These are phyloP conservation scores for Bertia moriformis DNA, from an alignment of 2,329 filamentous ascomycete species.

Conservation along the genomic window DNA sequence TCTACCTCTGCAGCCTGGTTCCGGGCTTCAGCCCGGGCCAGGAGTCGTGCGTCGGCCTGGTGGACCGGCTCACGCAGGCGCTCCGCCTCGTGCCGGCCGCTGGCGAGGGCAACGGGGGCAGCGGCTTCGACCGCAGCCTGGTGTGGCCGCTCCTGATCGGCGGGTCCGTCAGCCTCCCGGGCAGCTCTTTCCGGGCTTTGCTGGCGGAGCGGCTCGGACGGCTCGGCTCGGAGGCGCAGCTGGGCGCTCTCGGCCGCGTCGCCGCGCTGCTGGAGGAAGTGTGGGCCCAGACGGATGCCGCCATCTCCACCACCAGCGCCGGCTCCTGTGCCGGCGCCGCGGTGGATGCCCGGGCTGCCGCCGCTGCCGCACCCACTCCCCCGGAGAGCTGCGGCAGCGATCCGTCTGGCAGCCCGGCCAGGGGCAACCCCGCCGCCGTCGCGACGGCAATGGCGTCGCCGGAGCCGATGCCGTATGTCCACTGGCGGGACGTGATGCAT, in stretches of 20 bases:
- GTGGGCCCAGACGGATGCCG: conserved; percentile 63
- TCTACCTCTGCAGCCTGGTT: conserved; percentile 92
- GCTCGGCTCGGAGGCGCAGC: conserved; percentile 56
- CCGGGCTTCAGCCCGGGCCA: conserved; percentile 72
- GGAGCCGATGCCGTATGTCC: conserved; percentile 49
- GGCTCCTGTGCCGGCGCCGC: conserved; percentile 18
- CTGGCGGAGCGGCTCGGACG: conserved; percentile 61
- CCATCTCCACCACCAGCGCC: too few species aligned
- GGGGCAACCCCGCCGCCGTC: not conserved
- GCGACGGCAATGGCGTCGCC: not conserved
- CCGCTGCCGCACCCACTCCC: too few species aligned
- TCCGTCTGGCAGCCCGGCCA: conserved; percentile 2
- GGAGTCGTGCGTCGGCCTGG: conserved; percentile 58
- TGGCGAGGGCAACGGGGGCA: too few species aligned
- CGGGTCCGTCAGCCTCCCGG: conserved; percentile 61
- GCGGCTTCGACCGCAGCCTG: conserved; percentile 78
- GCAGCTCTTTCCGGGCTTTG: conserved; percentile 62
- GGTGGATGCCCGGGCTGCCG: conserved; percentile 17
- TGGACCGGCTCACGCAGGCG: conserved; percentile 62
- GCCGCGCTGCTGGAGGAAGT: conserved; percentile 65
- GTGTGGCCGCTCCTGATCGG: conserved; percentile 87
- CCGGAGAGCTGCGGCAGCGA: too few species aligned
- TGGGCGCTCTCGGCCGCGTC: conserved; percentile 77
- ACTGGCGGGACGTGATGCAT: conserved; percentile 91
- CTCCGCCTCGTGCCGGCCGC: conserved; percentile 70